A percentile compares a stretch with the other conserved stretches of the same genome.
These are phyloP conservation scores for Cyclaneusma minus DNA, from an alignment of 2,329 filamentous ascomycete species.

Conservation along the genomic window DNA sequence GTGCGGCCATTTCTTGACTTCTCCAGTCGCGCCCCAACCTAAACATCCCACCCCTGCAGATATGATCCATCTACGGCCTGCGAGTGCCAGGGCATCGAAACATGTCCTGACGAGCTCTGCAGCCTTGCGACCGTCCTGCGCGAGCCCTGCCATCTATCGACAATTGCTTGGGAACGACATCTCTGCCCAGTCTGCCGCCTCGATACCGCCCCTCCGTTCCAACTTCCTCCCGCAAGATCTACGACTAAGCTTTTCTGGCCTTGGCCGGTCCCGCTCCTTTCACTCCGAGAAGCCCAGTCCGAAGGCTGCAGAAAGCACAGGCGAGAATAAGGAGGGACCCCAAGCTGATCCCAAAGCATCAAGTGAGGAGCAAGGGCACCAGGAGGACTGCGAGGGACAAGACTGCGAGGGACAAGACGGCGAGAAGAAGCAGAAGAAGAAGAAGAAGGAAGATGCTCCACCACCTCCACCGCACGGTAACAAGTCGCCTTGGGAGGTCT, in stretches of 20 bases:
- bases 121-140: too few relatives aligned
- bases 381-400: slow-evolving; percentile 5
- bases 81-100: too few relatives aligned
- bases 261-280: slow-evolving; percentile 9
- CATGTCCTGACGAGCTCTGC: too few relatives aligned
- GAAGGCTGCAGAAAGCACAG: slow-evolving; percentile 10
- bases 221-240: slow-evolving; percentile 22
- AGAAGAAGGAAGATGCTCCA: slow-evolving; percentile 54
- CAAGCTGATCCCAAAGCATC: too few relatives aligned
- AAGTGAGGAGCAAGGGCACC: too few relatives aligned
- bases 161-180: slow-evolving; percentile 17
- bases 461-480: slow-evolving; percentile 93
- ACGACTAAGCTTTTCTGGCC: slow-evolving; percentile 4
- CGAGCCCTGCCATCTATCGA: slow-evolving; percentile 2
- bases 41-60: too few relatives aligned
- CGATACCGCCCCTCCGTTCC: slow-evolving; percentile 13
- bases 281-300: too few relatives aligned
- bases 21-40: too few relatives aligned
- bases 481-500: slow-evolving; percentile 98
- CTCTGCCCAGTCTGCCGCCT: slow-evolving; percentile 21
- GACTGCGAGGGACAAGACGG: slow-evolving; percentile 20
- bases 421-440: slow-evolving; percentile 31
- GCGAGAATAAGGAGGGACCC: slow-evolving; percentile 10
- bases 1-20: too few relatives aligned
- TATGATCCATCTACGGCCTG: too few relatives aligned